Conservation (phyloP, 441 rosid species). For the Breynia disticha region DNA sequence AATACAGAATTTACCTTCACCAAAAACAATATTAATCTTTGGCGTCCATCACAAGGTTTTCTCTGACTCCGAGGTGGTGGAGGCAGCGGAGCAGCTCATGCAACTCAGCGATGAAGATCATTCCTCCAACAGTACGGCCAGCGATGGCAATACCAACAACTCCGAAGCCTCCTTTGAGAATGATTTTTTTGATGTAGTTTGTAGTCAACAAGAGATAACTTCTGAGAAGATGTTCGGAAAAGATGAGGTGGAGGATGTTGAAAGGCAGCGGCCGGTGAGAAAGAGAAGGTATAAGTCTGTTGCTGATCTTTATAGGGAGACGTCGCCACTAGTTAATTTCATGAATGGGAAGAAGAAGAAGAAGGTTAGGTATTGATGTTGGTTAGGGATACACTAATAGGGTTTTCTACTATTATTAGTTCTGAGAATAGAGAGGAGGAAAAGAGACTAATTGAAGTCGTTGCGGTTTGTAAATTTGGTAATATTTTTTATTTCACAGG, state of each 20-base stretch:
- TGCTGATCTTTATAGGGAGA: slow-evolving; percentile 36
- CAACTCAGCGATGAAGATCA: slow-evolving; percentile 55
- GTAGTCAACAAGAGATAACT: slow-evolving; percentile 16
- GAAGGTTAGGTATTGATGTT: too few relatives aligned
- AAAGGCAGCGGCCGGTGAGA: slow-evolving; percentile 13
- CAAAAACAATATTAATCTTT: neutral
- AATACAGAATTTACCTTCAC: neutral
- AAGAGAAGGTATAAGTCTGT: slow-evolving; percentile 37
- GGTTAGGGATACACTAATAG: too few relatives aligned
- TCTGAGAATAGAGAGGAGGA: too few relatives aligned
- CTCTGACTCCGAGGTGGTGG: slow-evolving; percentile 33
- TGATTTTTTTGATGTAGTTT: neutral
- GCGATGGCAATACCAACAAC: neutral
- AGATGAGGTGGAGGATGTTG: slow-evolving; percentile 25
- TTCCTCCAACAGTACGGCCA: neutral
- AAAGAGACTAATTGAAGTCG: too few relatives aligned
- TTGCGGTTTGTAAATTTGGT: too few relatives aligned
- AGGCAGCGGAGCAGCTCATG: slow-evolving; percentile 32
- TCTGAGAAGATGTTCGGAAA: slow-evolving; percentile 41
- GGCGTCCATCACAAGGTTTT: slow-evolving; percentile 7
- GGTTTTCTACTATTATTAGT: too few relatives aligned
- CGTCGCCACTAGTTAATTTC: slow-evolving; percentile 23
- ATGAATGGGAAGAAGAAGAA: neutral
- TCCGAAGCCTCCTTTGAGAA: neutral
- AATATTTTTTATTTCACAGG: too few relatives aligned